Evolutionary conservation across 495 filamentous ascomycete genomes (phyloP), one percentile per base, ranked within the genome.

Genomic region (Glonium stellatum): DNA sequence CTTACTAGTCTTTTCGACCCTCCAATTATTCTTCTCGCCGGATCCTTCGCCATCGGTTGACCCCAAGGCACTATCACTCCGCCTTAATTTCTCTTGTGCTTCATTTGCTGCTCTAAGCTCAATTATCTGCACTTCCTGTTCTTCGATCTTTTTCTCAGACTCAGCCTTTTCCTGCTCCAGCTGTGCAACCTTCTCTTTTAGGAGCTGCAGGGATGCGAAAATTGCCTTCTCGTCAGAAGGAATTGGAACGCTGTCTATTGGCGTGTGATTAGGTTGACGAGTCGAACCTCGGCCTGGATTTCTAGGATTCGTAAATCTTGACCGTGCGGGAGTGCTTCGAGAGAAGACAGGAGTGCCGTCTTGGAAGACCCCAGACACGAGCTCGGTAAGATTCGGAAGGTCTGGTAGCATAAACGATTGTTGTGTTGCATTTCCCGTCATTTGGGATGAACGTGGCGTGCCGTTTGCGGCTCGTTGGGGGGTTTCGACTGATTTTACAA

Each of bases 181-280:
- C 50, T 80, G 75, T 0, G 78, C 73, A 19, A 88, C 82, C 65
- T 85, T 85, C 25, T 87, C 84, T 66, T 88, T 78, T 4, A 89
- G 76, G 4, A 87, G 73, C 55, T 83, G 77, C 46, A 90, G 74
- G 5, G 84, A 84, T n/a, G 85, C 79, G 61, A 85, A 82, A 47
- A 88, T 74, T 27, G 82, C 84, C 61, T 87, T 84, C 62, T 88
- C 85, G 55, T 90, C 85, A 34, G 81, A 78, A 11, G 85, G 84
- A 47, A 88, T 77, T 0, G 83, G 80, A n/a, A 87, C 75, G 21
- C 82, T 79, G 36, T 87, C 80, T 31, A 87, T 71, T 5, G 71
- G 70, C n/a, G 61, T 64, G 57, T 81, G 71, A 27, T 58, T 55
- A n/a, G 74, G 60, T 39, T 65, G 58, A 15, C 57, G 47, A 37